Evolutionary conservation across 805 yeast species (phyloP), one percentile per base, ranked within the genome.

Genomic region (Monosporozyma unispora): DNA sequence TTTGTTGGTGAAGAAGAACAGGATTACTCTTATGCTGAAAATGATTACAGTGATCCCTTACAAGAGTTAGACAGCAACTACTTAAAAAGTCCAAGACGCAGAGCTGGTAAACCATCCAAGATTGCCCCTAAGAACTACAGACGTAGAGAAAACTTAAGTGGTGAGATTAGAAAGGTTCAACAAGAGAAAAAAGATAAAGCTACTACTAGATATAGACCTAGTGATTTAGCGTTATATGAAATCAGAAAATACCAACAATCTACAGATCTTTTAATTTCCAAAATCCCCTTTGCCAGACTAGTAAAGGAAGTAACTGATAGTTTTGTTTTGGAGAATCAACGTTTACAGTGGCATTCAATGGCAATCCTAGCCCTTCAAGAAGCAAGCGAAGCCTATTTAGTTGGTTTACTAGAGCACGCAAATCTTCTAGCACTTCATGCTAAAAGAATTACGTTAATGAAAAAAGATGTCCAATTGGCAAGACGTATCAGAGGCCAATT

Each of bases 381-480:
- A 60, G 91, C 91, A 1, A 75, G 85, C 45, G 95, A 85, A 61
- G 90, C 91, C 1, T 85, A 80, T 53, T 63, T 85, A 52, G 82
- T 84, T 11, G 84, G 84, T 48, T 67, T 85, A 37, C 69, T 85
- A 46, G 93, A 85, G 59, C 93, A 85, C 61, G 84, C 90, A 3
- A 85, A 85, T 57, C 62, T 84, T 37, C 72, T 87, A 63, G 93
- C 93, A 12, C 68, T 85, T 37, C 93, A 85, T 65, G 90, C 89
- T 1, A 84, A 81, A 59, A 69, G 95, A 57, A 88, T 85, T n/a
- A 85, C 95, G 0, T 83, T 85, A 31, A 85, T 84, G 91, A 85
- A 82, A 59, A 84, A 82, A 63, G 95, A 85, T 62, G 80, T 85
- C 52, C 90, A 84, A 60, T 69, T 85, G 55, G 93, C 93, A 3